These are phyloP conservation scores for Pseudogymnoascus sp. DNA, from an alignment of 2,329 filamentous ascomycete species.

Conservation along the genomic window DNA sequence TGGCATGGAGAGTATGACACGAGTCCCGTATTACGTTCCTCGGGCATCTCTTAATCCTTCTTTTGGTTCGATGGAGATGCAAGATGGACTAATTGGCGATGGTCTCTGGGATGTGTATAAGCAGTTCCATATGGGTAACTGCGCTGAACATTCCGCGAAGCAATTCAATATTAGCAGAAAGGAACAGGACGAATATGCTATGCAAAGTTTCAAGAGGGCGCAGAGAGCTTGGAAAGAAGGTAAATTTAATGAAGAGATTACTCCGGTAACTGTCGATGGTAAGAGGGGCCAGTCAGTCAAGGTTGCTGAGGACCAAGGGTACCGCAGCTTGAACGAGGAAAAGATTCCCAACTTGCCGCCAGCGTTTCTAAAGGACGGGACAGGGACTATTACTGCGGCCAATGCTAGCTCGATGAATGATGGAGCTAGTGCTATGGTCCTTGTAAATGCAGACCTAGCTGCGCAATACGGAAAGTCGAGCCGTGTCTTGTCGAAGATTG, in stretches of 20 bases:
- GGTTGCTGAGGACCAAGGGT: slow-evolving; percentile 87
- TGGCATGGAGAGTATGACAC: slow-evolving; percentile 97
- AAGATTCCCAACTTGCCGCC: slow-evolving; percentile 83
- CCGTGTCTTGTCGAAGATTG: slow-evolving; percentile 75
- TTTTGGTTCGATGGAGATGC: slow-evolving; percentile 79
- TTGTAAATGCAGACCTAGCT: slow-evolving; percentile 73
- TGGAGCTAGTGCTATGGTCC: slow-evolving; percentile 80
- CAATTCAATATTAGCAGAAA: slow-evolving; percentile 72
- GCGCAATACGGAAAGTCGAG: slow-evolving; percentile 70
- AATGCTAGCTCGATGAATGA: slow-evolving; percentile 94
- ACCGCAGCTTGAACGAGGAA: slow-evolving; percentile 74
- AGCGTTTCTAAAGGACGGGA: slow-evolving; percentile 78
- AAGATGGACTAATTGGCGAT: slow-evolving; percentile 90
- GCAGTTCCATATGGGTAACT: slow-evolving; percentile 96
- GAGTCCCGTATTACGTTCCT: slow-evolving; percentile 82
- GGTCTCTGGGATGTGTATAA: slow-evolving; percentile 95
- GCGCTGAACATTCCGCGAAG: slow-evolving; percentile 89
- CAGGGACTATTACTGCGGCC: slow-evolving; percentile 85
- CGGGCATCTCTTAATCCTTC: slow-evolving; percentile 73
- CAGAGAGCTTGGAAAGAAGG: slow-evolving; percentile 80
- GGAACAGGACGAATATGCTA: slow-evolving; percentile 85
- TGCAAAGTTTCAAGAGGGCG: slow-evolving; percentile 79
- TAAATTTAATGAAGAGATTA: slow-evolving; percentile 83
- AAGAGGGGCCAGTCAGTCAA: slow-evolving; percentile 77
- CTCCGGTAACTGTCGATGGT: slow-evolving; percentile 73